These are phyloP conservation scores for Aspergillus kassunensis DNA, from an alignment of 495 filamentous ascomycete genomes.

Conservation along the genomic window DNA sequence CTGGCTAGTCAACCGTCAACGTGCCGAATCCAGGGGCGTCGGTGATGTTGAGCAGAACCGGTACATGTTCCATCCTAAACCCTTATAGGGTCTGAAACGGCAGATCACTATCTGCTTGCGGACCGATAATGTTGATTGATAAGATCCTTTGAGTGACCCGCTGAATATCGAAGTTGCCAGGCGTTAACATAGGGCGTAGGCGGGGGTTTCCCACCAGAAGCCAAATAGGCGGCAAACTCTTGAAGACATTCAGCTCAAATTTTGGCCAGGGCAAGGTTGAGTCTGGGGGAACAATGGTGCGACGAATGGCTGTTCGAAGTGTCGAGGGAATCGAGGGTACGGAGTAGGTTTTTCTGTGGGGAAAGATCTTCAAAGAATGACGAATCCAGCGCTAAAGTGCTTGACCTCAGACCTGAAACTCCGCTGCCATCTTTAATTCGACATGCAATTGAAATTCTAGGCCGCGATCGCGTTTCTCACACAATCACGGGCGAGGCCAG, in stretches of 20 bases:
- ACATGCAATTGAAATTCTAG: not conserved
- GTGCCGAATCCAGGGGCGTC: not conserved
- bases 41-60: not conserved
- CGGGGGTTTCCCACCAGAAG: too few relatives aligned
- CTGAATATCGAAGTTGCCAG: too few relatives aligned
- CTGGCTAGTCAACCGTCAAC: too few relatives aligned
- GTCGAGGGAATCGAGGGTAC: not conserved
- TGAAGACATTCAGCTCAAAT: not conserved
- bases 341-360: not conserved
- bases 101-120: conserved; percentile 1
- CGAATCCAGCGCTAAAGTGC: not conserved
- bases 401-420: not conserved
- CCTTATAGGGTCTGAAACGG: not conserved
- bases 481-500: not conserved
- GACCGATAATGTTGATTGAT: not conserved
- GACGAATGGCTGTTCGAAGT: conserved; percentile 4
- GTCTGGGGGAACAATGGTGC: not conserved
- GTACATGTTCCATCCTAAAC: not conserved
- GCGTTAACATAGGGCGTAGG: too few relatives aligned
- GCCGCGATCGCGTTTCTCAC: not conserved
- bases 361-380: conserved; percentile 6
- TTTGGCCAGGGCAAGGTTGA: not conserved
- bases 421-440: conserved; percentile 4
- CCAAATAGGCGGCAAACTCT: not conserved
- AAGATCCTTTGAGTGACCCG: not conserved